These are phyloP conservation scores for Cutaneotrichosporon sp. DNA, from an alignment of 1,284 basidiomycete genomes.

Conservation along the genomic window DNA sequence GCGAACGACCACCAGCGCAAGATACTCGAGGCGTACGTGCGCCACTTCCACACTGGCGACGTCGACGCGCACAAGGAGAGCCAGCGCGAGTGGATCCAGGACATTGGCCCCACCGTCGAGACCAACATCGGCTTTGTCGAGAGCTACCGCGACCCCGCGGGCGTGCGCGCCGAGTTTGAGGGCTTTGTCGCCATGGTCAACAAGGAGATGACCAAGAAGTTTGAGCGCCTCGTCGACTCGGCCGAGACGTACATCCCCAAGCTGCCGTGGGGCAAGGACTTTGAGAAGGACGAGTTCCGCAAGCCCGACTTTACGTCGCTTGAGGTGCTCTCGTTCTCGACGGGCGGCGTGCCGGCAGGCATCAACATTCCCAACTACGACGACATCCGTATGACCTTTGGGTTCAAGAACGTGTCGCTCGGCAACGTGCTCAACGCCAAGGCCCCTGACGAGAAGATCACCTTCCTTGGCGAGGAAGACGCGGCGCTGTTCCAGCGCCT, in stretches of 20 bases:
- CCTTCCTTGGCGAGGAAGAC: slow-evolving; percentile 22
- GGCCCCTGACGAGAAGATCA: slow-evolving; percentile 28
- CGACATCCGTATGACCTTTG: slow-evolving; percentile 21
- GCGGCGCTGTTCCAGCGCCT: slow-evolving; percentile 18
- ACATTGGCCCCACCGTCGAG: slow-evolving; percentile 78
- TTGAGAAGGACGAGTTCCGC: slow-evolving; percentile 69
- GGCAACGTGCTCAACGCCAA: slow-evolving; percentile 28
- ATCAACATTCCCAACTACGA: slow-evolving; percentile 23
- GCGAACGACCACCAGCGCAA: slow-evolving; percentile 70
- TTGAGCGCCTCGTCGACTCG: slow-evolving; percentile 69
- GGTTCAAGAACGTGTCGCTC: slow-evolving; percentile 28
- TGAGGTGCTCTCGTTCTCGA: slow-evolving; percentile 29
- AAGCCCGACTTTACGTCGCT: slow-evolving; percentile 73
- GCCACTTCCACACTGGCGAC: slow-evolving; percentile 75
- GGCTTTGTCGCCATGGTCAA: slow-evolving; percentile 85
- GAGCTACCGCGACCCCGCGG: slow-evolving; percentile 60
- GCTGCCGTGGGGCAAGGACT: slow-evolving; percentile 78
- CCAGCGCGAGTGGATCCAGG: slow-evolving; percentile 77
- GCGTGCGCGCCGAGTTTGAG: slow-evolving; percentile 73
- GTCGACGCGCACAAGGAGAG: slow-evolving; percentile 74
- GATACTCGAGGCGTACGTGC: slow-evolving; percentile 75
- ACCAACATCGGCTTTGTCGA: slow-evolving; percentile 59
- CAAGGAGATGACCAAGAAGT: slow-evolving; percentile 76
- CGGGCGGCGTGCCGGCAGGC: slow-evolving; percentile 25
- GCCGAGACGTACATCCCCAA: slow-evolving; percentile 75